A percentile compares a stretch with the other conserved stretches of the same genome.
Conservation (phyloP, 768 basidiomycete species). For the Guyanaporus albipodus region DNA sequence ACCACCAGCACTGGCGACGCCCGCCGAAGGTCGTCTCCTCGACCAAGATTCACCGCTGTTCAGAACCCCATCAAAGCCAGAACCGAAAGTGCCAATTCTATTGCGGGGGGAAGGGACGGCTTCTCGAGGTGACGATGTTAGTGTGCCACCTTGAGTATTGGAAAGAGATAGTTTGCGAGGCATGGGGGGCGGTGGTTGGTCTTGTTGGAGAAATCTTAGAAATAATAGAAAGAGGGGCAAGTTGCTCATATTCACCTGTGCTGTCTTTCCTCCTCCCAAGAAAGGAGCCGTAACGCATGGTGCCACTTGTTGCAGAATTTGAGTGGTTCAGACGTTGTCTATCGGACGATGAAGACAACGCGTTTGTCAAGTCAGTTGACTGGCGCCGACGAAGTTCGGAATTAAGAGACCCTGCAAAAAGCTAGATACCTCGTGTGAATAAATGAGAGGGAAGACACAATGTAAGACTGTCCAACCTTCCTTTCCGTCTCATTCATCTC, state of each 20-base stretch:
- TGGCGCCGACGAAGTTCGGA: constrained; percentile 86
- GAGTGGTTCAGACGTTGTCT: constrained; percentile 55
- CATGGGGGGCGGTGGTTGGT: constrained; percentile 50
- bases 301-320: constrained; percentile 44
- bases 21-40: constrained; percentile 59
- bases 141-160: constrained; percentile 46
- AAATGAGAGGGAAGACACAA: constrained; percentile 12
- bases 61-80: constrained; percentile 73
- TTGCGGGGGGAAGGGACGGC: constrained; percentile 60
- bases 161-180: constrained; percentile 72
- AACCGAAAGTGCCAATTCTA: constrained; percentile 51
- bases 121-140: constrained; percentile 59
- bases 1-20: constrained; percentile 40
- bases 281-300: constrained; percentile 60
- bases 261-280: constrained; percentile 63
- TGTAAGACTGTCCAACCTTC: constrained; percentile 53
- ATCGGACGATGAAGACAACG: constrained; percentile 55
- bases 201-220: constrained; percentile 35
- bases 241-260: constrained; percentile 43
- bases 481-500: constrained; percentile 83
- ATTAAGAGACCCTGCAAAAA: constrained; percentile 77
- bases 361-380: constrained; percentile 67
- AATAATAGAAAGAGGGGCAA: neutral
- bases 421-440: constrained; percentile 44
- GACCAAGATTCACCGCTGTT: constrained; percentile 67